phyloP scores from a whole-genome alignment of 2,329 filamentous ascomycete genomes.

The Amauroascus niger region DNA sequence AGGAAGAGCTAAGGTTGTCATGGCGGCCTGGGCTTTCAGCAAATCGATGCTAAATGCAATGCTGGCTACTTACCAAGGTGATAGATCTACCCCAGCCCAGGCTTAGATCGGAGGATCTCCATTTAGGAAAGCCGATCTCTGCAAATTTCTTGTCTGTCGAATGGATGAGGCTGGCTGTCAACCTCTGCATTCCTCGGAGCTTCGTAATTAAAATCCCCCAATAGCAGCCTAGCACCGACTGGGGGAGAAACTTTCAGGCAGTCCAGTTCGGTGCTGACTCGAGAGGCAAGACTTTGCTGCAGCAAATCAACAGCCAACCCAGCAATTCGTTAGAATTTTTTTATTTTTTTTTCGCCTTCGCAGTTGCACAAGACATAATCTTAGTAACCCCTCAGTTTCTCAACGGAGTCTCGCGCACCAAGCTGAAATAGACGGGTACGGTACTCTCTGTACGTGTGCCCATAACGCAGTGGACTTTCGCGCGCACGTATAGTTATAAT shows the following conservation, averaged over 20 bases:
- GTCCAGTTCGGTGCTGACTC: neutral
- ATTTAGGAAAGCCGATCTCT: constrained; percentile 4
- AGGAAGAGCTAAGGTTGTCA: neutral
- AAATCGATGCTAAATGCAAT: neutral
- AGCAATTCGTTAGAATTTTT: neutral
- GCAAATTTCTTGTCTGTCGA: neutral
- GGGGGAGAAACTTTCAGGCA: neutral
- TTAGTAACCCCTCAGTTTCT: neutral
- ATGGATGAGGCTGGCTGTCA: constrained; percentile 9
- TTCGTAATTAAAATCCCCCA: constrained; percentile 8
- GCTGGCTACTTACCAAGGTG: neutral
- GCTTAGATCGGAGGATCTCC: constrained; percentile 12
- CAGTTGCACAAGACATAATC: constrained; percentile 4
- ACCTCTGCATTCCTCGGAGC: constrained; percentile 1
- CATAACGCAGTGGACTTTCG: neutral
- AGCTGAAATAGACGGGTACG: neutral
- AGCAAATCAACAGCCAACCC: constrained; percentile 1
- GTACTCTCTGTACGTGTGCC: neutral
- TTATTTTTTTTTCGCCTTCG: neutral
- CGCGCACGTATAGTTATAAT: neutral
- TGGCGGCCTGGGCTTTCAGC: neutral
- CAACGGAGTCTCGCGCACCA: neutral
- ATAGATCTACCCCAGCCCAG: constrained; percentile 10
- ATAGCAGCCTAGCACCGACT: neutral
- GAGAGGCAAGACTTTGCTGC: neutral